Evolutionary conservation across 345 rosid genomes (phyloP).

Genomic region (Balakata baccata): DNA sequence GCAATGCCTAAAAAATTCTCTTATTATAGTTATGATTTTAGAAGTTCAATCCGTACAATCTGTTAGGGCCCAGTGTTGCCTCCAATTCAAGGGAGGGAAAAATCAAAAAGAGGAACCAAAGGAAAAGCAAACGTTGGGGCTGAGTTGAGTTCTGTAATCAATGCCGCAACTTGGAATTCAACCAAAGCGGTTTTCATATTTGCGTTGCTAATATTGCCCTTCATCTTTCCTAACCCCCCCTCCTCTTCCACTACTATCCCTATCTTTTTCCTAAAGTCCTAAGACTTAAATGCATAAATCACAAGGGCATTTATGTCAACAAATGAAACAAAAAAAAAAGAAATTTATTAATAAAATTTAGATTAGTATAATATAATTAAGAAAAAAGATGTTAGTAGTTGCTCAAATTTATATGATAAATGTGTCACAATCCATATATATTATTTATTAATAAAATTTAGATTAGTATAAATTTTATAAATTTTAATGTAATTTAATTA

Average conservation of each 20-base stretch:
- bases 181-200: conserved; percentile 28
- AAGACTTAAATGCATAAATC: neutral
- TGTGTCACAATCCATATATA: too few species aligned
- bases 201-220: too few species aligned
- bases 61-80: conserved; percentile 4
- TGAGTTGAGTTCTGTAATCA: neutral
- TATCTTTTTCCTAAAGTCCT: neutral
- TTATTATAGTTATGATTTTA: neutral
- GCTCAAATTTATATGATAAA: too few species aligned
- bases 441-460: too few species aligned
- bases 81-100: conserved; percentile 13
- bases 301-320: conserved; percentile 6
- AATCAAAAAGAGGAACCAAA: neutral
- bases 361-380: too few species aligned
- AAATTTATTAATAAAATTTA: too few species aligned
- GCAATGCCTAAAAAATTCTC: neutral
- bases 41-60: neutral
- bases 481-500: too few species aligned
- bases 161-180: conserved; percentile 35
- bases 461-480: too few species aligned
- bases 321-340: too few species aligned
- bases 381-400: too few species aligned
- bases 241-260: too few species aligned
- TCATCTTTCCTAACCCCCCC: too few species aligned
- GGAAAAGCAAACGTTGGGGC: conserved; percentile 4